Evolutionary conservation across 2,329 filamentous ascomycete species (phyloP).

Genomic region (Metarhizium brunneum): DNA sequence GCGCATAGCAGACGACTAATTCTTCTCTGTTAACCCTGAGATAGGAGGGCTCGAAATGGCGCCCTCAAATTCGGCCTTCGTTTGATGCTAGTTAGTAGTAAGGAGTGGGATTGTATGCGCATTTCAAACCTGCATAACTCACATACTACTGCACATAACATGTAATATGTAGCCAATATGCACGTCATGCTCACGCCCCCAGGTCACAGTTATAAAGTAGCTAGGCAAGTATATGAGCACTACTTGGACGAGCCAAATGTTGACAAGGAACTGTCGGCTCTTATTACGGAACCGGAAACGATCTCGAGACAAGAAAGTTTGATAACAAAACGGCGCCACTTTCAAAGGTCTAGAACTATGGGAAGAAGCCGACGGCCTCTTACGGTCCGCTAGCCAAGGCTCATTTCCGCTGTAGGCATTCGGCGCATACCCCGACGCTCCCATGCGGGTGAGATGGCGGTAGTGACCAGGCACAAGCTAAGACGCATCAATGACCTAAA

Average conservation of each 20-base stretch:
- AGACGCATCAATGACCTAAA: not conserved
- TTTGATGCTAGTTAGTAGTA: not conserved
- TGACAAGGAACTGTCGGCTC: not conserved
- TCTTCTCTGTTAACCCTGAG: not conserved
- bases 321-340: no score
- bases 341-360: no score
- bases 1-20: no score
- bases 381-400: not conserved
- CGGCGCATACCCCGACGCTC: not conserved
- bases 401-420: not conserved
- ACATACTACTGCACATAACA: not conserved
- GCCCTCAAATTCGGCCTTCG: not conserved
- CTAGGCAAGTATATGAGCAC: no score
- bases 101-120: not conserved
- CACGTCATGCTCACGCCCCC: conserved; percentile 4
- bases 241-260: not conserved
- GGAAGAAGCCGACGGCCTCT: not conserved
- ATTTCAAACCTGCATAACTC: not conserved
- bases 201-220: not conserved
- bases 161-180: conserved; percentile 1
- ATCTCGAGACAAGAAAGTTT: not conserved
- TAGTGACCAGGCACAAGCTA: not conserved
- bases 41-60: not conserved
- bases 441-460: not conserved
- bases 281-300: not conserved